Evolutionary conservation across 139 green algal genomes (phyloP).

Genomic region (Pleodorina starrii): DNA sequence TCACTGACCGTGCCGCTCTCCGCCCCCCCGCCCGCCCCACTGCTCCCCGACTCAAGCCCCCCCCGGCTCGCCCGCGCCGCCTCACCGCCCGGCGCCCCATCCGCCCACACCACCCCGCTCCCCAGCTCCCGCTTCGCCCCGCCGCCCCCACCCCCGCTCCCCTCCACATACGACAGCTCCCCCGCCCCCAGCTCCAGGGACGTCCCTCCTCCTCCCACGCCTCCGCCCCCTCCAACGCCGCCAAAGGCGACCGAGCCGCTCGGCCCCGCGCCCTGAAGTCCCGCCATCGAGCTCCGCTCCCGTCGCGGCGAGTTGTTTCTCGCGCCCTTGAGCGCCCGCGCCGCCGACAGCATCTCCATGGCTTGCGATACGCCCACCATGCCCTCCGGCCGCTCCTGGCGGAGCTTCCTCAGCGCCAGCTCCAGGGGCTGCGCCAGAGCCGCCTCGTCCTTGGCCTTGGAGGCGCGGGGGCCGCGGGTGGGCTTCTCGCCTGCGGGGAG

Average conservation of each 20-base stretch:
- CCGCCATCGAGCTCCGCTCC: background rate
- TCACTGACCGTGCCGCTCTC: background rate
- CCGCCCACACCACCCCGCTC: conserved; percentile 19
- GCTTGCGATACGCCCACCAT: background rate
- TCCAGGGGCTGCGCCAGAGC: conserved; percentile 38
- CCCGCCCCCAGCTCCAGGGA: background rate
- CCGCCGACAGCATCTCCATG: conserved; percentile 19
- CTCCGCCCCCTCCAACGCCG: too few species aligned
- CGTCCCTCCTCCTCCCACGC: background rate
- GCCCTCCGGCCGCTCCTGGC: conserved; percentile 42
- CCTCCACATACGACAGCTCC: background rate
- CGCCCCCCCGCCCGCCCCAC: background rate
- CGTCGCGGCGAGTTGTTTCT: background rate
- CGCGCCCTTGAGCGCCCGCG: background rate
- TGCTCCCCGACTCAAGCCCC: background rate
- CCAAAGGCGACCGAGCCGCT: too few species aligned
- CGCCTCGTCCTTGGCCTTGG: conserved; percentile 1
- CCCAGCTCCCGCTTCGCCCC: too few species aligned
- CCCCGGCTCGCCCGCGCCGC: background rate
- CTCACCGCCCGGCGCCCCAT: background rate
- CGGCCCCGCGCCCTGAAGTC: background rate
- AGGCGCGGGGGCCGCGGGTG: background rate
- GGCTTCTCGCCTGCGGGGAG: background rate
- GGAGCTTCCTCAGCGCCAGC: conserved; percentile 25
- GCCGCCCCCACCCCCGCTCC: background rate